Percentiles rank a stretch among this genome's conserved stretches.
These are phyloP conservation scores for Rhizopus delemar DNA, from an alignment of 371 early-diverging fungal species.

Conservation along the genomic window DNA sequence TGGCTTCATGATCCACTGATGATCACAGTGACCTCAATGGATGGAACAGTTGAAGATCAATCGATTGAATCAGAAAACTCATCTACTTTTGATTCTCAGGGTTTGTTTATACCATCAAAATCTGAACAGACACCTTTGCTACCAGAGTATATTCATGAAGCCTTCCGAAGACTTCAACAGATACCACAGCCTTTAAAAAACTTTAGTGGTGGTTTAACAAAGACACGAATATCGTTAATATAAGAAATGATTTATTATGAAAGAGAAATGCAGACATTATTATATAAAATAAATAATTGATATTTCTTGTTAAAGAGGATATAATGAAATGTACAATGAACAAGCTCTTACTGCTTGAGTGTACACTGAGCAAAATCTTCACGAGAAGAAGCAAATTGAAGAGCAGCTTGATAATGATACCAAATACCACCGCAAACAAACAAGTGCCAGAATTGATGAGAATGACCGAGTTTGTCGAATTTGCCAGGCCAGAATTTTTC, in stretches of 20 bases:
- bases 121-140: constrained; percentile 80
- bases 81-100: constrained; percentile 38
- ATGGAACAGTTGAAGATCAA: background rate
- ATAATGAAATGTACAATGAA: background rate
- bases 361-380: constrained; percentile 40
- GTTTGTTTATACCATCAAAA: constrained; percentile 77
- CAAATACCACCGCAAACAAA: constrained; percentile 72
- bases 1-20: background rate
- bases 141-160: constrained; percentile 89
- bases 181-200: constrained; percentile 72
- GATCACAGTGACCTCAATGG: constrained; percentile 5
- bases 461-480: constrained; percentile 73
- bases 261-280: background rate
- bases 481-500: constrained; percentile 74
- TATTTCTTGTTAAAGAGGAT: background rate
- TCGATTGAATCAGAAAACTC: constrained; percentile 24
- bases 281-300: background rate
- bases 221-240: constrained; percentile 76
- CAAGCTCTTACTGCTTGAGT: background rate
- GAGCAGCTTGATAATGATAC: constrained; percentile 65
- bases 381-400: constrained; percentile 47
- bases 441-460: constrained; percentile 83
- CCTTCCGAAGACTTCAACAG: constrained; percentile 79
- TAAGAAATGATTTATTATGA: constrained; percentile 24
- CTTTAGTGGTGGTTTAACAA: constrained; percentile 76